phyloP scores from a whole-genome alignment of 2,329 filamentous ascomycete genomes.

The Penicillium hesseltinei region DNA sequence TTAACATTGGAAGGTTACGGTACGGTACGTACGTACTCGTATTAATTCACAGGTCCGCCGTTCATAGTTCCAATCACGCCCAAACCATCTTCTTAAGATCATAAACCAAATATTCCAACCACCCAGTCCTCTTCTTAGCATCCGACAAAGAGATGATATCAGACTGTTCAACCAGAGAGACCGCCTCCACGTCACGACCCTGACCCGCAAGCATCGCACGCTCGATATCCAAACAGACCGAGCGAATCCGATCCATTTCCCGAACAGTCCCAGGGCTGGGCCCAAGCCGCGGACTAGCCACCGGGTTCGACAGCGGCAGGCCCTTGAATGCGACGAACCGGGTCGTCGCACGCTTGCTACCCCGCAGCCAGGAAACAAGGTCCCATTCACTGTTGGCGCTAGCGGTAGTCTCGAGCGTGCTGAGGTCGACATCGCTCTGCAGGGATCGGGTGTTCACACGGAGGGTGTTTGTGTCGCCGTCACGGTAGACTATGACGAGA shows the following conservation, averaged over 20 bases:
- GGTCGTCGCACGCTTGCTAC: conserved; percentile 29
- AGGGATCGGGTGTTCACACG: conserved; percentile 84
- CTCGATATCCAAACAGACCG: conserved; percentile 74
- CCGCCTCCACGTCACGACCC: conserved; percentile 37
- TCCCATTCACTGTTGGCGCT: conserved; percentile 40
- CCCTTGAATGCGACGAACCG: conserved; percentile 47
- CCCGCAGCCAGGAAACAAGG: conserved; percentile 43
- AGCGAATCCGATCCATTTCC: conserved; percentile 57
- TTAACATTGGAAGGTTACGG: no score
- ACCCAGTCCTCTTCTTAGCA: conserved; percentile 80
- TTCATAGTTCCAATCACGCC: conserved; percentile 42
- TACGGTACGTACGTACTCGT: no score
- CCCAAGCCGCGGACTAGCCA: conserved; percentile 20
- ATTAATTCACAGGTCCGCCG: no score
- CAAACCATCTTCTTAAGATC: conserved; percentile 92
- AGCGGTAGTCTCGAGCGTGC: conserved; percentile 27
- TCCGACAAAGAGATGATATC: conserved; percentile 83
- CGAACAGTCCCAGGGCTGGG: conserved; percentile 31
- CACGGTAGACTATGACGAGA: conserved; percentile 73
- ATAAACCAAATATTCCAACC: conserved; percentile 84
- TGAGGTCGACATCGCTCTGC: conserved; percentile 55
- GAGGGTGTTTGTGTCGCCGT: conserved; percentile 67
- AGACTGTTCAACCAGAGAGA: conserved; percentile 50
- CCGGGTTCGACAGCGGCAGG: conserved; percentile 37
- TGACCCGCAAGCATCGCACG: conserved; percentile 58